A percentile compares a stretch with the other conserved stretches of the same genome.
These are phyloP conservation scores for Schwanniomyces occidentalis DNA, from an alignment of 805 yeast species.

Conservation along the genomic window DNA sequence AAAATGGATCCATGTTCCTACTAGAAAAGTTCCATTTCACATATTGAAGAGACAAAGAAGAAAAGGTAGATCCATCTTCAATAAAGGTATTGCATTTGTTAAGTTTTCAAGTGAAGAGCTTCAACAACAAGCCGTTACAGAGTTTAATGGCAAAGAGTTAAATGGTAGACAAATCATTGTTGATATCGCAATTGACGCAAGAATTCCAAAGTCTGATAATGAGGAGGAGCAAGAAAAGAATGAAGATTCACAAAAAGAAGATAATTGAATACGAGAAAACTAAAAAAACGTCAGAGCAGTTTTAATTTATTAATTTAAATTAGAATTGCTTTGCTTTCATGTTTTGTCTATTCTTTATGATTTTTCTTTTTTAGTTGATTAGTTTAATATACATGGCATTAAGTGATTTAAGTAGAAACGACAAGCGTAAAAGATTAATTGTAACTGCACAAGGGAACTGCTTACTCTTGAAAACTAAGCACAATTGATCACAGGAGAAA, in stretches of 20 bases:
- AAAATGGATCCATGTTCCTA: conserved; percentile 60
- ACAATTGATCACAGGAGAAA: too few species aligned
- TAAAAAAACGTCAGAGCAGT: conserved; percentile 3
- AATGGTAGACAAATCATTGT: conserved; percentile 68
- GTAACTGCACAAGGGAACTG: too few species aligned
- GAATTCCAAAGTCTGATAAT: conserved; percentile 28
- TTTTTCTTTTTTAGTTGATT: too few species aligned
- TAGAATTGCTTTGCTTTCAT: too few species aligned
- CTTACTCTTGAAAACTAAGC: too few species aligned
- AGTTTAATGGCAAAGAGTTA: conserved; percentile 64
- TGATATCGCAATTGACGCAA: conserved; percentile 70
- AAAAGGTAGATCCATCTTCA: conserved; percentile 46
- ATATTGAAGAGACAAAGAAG: conserved; percentile 45
- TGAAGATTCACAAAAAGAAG: too few species aligned
- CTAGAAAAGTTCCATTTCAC: conserved; percentile 45
- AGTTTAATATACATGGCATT: too few species aligned
- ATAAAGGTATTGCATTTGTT: conserved; percentile 68
- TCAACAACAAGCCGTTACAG: conserved; percentile 70
- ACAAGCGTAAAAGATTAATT: too few species aligned
- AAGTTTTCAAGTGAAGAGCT: conserved; percentile 58
- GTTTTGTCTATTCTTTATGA: too few species aligned
- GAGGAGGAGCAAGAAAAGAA: too few species aligned
- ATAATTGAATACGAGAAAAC: conserved; percentile 1
- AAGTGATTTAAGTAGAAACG: too few species aligned
- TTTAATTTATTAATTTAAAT: too few species aligned